A percentile compares a stretch with the other conserved stretches of the same genome.
Conservation (phyloP, 306 rosid species). For the Castanea crenata region DNA sequence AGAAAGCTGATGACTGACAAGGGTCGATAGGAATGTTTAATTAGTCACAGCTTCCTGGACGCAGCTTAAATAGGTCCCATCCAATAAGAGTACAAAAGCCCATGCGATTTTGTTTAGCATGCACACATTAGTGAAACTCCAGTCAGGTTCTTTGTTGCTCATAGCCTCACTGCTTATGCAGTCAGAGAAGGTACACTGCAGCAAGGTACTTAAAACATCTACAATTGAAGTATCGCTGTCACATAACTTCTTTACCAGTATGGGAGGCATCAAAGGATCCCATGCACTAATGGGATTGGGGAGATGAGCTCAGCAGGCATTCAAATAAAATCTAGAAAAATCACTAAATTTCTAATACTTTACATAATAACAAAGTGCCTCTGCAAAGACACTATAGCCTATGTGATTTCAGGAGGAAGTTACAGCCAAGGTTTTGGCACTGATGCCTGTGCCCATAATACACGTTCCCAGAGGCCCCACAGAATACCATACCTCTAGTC, state of each 20-base stretch:
- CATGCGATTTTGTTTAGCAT: neutral
- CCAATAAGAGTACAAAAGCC: neutral
- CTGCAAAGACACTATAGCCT: slow-evolving; percentile 27
- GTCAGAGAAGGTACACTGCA: neutral
- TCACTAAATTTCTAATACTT: slow-evolving; percentile 38
- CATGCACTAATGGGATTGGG: neutral
- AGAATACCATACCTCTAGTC: neutral
- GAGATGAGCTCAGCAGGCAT: neutral
- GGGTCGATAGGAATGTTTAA: neutral
- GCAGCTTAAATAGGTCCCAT: neutral
- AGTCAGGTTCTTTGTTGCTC: neutral
- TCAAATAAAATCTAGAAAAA: neutral
- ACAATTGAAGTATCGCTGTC: slow-evolving; percentile 2
- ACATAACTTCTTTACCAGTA: neutral
- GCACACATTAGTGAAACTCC: neutral
- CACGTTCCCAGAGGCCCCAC: neutral
- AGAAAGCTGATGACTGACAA: neutral
- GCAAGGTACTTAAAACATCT: slow-evolving; percentile 9
- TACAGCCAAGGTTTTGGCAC: slow-evolving; percentile 19
- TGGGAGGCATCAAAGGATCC: neutral
- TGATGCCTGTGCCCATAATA: slow-evolving; percentile 17
- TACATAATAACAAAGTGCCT: slow-evolving; percentile 56
- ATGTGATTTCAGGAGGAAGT: slow-evolving; percentile 29
- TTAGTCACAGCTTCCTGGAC: neutral
- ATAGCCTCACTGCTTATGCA: neutral